phyloP scores from a whole-genome alignment of 768 basidiomycete genomes.

The Agaricus sinodeliciosus region DNA sequence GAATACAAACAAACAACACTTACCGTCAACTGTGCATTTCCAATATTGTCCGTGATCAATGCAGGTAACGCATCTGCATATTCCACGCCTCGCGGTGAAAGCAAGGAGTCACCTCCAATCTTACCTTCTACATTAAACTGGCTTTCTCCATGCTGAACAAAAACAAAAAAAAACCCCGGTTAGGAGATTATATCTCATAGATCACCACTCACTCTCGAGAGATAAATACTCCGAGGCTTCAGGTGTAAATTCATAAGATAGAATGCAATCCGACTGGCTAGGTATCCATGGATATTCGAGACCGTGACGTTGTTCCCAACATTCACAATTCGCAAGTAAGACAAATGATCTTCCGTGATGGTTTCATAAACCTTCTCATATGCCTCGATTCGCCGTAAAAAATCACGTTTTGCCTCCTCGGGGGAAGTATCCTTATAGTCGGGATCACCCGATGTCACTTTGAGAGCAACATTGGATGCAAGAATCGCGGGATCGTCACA shows the following conservation, averaged over 20 bases:
- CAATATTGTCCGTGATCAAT: conserved; percentile 86
- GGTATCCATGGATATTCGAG: conserved; percentile 85
- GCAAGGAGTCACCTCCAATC: conserved; percentile 92
- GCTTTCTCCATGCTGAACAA: conserved; percentile 87
- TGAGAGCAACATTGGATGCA: conserved; percentile 92
- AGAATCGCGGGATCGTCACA: conserved; percentile 94
- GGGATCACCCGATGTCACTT: conserved; percentile 94
- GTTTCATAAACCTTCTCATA: conserved; percentile 97
- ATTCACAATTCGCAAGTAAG: conserved; percentile 88
- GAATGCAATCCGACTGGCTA: conserved; percentile 96
- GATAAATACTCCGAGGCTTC: conserved; percentile 93
- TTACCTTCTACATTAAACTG: conserved; percentile 95
- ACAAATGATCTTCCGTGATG: conserved; percentile 84
- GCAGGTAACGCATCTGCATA: conserved; percentile 85
- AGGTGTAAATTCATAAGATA: conserved; percentile 98
- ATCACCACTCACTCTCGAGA: conserved; percentile 69
- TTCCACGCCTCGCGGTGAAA: conserved; percentile 78
- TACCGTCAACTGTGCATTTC: conserved; percentile 82
- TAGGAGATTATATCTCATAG: background rate
- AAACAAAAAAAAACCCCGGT: conserved; percentile 6
- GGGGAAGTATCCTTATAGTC: conserved; percentile 90
- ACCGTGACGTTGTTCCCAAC: conserved; percentile 88
- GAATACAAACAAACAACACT: conserved; percentile 15
- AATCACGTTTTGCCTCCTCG: conserved; percentile 85
- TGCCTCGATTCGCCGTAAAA: conserved; percentile 81